phyloP scores from a whole-genome alignment of 2,329 filamentous ascomycete species.

The Diaporthe caulivora region DNA sequence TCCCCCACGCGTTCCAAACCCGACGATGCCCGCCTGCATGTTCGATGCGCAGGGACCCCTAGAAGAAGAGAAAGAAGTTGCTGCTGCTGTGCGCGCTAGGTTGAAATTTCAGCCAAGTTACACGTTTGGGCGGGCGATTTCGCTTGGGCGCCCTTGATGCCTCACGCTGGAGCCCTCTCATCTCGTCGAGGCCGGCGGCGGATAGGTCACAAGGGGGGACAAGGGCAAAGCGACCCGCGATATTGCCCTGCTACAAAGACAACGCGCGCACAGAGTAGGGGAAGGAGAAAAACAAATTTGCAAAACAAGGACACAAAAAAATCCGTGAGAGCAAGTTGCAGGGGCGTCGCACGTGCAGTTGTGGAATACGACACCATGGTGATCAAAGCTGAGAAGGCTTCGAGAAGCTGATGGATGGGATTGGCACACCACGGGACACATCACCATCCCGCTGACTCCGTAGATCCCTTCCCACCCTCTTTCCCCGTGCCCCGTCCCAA shows the following conservation, averaged over 20 bases:
- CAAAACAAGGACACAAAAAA: background rate
- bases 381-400: slow-evolving; percentile 10
- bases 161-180: slow-evolving; percentile 16
- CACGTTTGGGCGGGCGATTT: slow-evolving; percentile 27
- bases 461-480: slow-evolving; percentile 7
- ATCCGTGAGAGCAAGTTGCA: background rate
- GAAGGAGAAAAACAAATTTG: background rate
- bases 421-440: slow-evolving; percentile 25
- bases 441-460: slow-evolving; percentile 31
- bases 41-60: slow-evolving; percentile 2
- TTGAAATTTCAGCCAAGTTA: slow-evolving; percentile 25
- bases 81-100: background rate
- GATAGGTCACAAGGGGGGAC: slow-evolving; percentile 6
- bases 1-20: background rate
- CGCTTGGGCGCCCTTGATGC: slow-evolving; percentile 28
- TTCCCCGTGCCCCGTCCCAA: slow-evolving; percentile 29
- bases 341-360: background rate
- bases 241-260: slow-evolving; percentile 5
- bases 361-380: slow-evolving; percentile 1
- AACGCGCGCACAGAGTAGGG: background rate
- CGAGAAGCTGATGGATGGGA: slow-evolving; percentile 28
- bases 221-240: slow-evolving; percentile 2
- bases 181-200: slow-evolving; percentile 25
- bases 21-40: slow-evolving; percentile 1
- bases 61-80: background rate